Evolutionary conservation across 2,329 filamentous ascomycete species (phyloP), one percentile per base, ranked within the genome.

Genomic region (Exophiala sp.): DNA sequence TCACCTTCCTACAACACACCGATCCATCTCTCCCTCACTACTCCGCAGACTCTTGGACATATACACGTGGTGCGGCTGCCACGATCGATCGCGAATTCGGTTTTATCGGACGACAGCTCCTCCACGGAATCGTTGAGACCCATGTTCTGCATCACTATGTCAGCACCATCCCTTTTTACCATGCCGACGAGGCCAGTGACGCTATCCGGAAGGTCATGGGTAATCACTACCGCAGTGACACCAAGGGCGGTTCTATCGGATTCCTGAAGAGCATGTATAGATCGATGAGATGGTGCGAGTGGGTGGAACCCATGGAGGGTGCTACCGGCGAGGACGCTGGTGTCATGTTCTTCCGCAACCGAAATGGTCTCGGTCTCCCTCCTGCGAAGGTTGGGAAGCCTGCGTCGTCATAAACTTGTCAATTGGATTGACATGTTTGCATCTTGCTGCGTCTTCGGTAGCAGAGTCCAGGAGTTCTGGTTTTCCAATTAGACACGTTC

Each of bases 71-170:
- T 66, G 92, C 92, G 54, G 91, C 91, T 55, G 91, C 92, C 54
- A 97, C 92, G 59, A 96, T 97, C 66, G 92, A 97, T 70, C 91
- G 92, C 66, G 92, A 97, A 72, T 95, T 96, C 68, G 92, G 92
- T 59, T 96, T 96, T 79, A 86, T 97, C 68, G 92, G 92, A 57
- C 90, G 91, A 65, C 81, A 87, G 65, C 81, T 97, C 58, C 80
- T 96, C 71, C 92, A 97, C 80, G 92, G 91, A 67, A 96, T 97
- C 73, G 87, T 96, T 72, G 92, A 96, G 80, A 96, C 92, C 45
- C 92, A 97, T 76, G 92, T 97, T 56, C 88, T 96, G 57, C 92
- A 97, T 80, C 92, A 97, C 82, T 97, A 96, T 75, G 84, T 97
- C 71, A 92, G 88, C 75, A 89, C 85, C 68, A 97, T 97, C 63